phyloP scores from a whole-genome alignment of 2,329 filamentous ascomycete genomes.

The Hortaea sp. region DNA sequence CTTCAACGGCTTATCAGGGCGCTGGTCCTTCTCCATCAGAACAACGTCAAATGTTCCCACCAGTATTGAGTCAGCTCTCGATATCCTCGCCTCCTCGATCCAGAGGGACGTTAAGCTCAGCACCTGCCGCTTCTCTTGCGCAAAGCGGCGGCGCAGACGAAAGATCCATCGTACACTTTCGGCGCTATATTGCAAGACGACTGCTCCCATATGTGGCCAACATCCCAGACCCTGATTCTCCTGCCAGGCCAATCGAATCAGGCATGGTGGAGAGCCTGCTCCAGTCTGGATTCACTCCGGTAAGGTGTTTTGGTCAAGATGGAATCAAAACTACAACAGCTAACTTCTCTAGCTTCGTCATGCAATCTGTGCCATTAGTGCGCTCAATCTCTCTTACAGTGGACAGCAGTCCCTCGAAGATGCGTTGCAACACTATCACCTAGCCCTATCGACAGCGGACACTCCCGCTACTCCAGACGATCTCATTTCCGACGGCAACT shows the following conservation, averaged over 20 bases:
- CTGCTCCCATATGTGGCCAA: constrained; percentile 8
- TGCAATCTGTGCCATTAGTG: constrained; percentile 49
- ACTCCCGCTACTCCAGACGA: constrained; percentile 41
- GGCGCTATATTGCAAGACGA: constrained; percentile 17
- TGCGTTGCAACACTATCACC: constrained; percentile 45
- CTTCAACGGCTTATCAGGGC: background rate
- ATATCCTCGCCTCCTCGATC: constrained; percentile 10
- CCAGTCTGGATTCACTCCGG: background rate
- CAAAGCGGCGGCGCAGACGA: constrained; percentile 9
- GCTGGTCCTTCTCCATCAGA: too few relatives aligned
- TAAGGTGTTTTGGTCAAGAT: background rate
- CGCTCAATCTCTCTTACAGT: constrained; percentile 40
- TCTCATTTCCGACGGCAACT: constrained; percentile 46
- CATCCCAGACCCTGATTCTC: too few relatives aligned
- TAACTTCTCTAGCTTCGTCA: constrained; percentile 39
- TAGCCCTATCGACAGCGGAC: constrained; percentile 34
- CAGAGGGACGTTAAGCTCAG: background rate
- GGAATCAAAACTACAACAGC: too few relatives aligned
- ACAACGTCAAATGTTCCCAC: too few relatives aligned
- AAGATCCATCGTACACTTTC: constrained; percentile 16
- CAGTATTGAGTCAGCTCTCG: constrained; percentile 8
- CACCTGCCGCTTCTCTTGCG: background rate
- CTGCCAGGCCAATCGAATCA: too few relatives aligned
- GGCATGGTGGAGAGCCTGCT: background rate
- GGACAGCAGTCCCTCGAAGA: constrained; percentile 36